Conservation (phyloP, 2,329 filamentous ascomycete genomes). For the Aspergillus sp. region DNA sequence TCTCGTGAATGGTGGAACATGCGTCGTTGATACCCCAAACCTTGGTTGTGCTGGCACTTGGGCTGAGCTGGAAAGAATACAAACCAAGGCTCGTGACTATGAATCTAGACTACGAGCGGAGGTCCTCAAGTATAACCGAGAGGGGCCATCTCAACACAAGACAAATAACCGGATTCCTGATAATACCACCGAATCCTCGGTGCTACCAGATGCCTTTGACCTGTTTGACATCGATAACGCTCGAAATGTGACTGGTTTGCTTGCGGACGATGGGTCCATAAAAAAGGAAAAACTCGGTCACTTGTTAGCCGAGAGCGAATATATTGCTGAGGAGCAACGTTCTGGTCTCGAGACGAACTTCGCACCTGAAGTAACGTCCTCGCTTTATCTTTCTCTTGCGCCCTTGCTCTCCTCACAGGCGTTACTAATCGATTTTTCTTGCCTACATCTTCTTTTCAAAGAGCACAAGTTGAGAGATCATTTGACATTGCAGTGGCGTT, state of each 20-base stretch:
- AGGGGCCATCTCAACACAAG: constrained; percentile 26
- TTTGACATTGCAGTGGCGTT: constrained; percentile 71
- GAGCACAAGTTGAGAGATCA: constrained; percentile 71
- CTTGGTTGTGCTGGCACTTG: constrained; percentile 72
- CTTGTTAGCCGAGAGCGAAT: constrained; percentile 28
- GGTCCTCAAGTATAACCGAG: constrained; percentile 38
- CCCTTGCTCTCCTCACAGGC: constrained; percentile 74
- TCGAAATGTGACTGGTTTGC: constrained; percentile 24
- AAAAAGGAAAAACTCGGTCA: constrained; percentile 30
- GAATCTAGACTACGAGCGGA: constrained; percentile 37
- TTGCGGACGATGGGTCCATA: constrained; percentile 24
- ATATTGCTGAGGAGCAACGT: constrained; percentile 17
- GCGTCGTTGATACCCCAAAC: constrained; percentile 53
- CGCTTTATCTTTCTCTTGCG: constrained; percentile 69
- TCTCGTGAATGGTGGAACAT: constrained; percentile 56
- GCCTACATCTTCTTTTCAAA: constrained; percentile 73
- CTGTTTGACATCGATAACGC: constrained; percentile 37
- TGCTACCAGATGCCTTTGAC: constrained; percentile 28
- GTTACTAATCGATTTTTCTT: constrained; percentile 72
- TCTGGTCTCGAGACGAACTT: constrained; percentile 23
- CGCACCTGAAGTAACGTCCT: constrained; percentile 48
- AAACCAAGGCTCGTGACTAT: constrained; percentile 55
- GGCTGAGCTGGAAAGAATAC: constrained; percentile 65
- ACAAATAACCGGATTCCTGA: neutral
- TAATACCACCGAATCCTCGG: neutral